Conservation (phyloP, 352 stramenopile species). For the Phytophthora pisi region DNA sequence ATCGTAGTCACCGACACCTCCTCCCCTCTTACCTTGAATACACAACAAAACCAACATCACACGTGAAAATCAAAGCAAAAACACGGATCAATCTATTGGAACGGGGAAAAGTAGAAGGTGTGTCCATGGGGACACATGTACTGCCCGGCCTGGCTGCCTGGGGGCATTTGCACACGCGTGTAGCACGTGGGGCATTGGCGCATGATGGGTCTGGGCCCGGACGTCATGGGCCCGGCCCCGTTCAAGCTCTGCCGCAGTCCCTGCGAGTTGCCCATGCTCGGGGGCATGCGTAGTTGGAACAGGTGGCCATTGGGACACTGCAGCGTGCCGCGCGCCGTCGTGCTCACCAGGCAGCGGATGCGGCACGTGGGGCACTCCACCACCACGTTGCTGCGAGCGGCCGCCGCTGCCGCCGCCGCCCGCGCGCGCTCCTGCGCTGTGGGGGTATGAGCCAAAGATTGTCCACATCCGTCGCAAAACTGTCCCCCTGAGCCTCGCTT, state of each 20-base stretch:
- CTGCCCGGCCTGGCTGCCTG: conserved; percentile 81
- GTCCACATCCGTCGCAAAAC: conserved; percentile 77
- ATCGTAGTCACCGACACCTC: background rate
- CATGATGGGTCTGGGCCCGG: conserved; percentile 67
- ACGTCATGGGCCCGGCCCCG: conserved; percentile 20
- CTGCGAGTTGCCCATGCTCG: conserved; percentile 48
- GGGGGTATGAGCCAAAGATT: conserved; percentile 73
- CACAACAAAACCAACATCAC: conserved; percentile 4
- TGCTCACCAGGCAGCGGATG: conserved; percentile 81
- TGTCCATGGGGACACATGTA: conserved; percentile 90
- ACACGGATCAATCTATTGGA: conserved; percentile 47
- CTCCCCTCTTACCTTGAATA: conserved; percentile 16
- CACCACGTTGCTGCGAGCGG: conserved; percentile 71
- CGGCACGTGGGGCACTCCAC: conserved; percentile 77
- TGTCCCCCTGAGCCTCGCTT: conserved; percentile 74
- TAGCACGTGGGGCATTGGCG: conserved; percentile 87
- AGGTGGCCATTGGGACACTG: conserved; percentile 80
- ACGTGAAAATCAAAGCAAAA: background rate
- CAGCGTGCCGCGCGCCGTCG: conserved; percentile 67
- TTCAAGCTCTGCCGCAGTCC: conserved; percentile 45
- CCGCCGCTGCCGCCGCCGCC: conserved; percentile 50
- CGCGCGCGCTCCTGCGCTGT: conserved; percentile 74
- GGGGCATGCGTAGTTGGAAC: conserved; percentile 76
- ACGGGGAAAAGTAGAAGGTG: conserved; percentile 86
- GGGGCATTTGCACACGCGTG: conserved; percentile 88